Evolutionary conservation across 2,329 filamentous ascomycete species (phyloP), one percentile per base, ranked within the genome.

Genomic region (Exophiala mesophila): DNA sequence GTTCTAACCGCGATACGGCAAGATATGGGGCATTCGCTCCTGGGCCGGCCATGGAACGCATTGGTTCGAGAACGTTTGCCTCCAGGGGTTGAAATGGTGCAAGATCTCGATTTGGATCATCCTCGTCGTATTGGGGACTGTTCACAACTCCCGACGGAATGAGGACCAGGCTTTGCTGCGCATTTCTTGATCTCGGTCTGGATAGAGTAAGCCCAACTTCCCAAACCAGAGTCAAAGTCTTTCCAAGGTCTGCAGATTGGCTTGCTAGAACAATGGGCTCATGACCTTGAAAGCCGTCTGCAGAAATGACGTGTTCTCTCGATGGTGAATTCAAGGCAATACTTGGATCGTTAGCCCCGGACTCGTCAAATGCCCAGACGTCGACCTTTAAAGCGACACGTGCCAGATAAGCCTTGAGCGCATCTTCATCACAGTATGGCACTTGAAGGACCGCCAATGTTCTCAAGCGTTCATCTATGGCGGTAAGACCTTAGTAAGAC

Each of bases 131-230:
- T n/a, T 60, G 54, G 15, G 30, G 28, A 38, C 66, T 65, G 15
- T 64, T 68, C 17, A 70, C 67, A 21, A 71, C 70, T n/a, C 44
- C 53, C 2, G 47, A 45, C 26, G 53, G 52, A 17, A 51, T 28
- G 53, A 81, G 77, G 35, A 77, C 68, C 18, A 81, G 65, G 4
- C 69, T 70, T 23, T 76, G 75, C 49, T 77, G 70, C 45, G 76
- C 70, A 23, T 77, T 70, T 44, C 74, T 70, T 41, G 71, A 68
- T 43, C 74, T 66, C 40, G 68, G 68, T 20, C 68, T 63, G 57
- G 65, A 63, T 13, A 71, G 56, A 36, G 65, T 63, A 4, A 64
- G 58, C 37, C 67, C 60, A 36, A 67, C 56, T 48, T 62, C 69
- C 69, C 69, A 72, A 47, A 70, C 61, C 13, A 56, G 37, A 19